phyloP scores from a whole-genome alignment of 129 eudicot genomes.

The Glebionis coronaria region DNA sequence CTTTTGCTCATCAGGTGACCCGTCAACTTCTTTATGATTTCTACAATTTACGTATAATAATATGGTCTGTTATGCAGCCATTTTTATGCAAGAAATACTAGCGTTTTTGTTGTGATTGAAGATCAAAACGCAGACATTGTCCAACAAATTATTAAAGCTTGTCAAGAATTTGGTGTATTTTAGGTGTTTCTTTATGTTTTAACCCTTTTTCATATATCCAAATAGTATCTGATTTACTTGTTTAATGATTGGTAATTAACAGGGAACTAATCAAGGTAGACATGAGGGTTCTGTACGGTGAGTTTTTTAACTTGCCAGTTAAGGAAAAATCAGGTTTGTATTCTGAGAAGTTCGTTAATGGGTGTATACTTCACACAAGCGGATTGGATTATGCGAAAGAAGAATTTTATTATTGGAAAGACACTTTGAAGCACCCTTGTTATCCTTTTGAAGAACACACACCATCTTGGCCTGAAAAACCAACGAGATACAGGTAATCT shows the following conservation, averaged over 20 bases:
- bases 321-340: constrained; percentile 31
- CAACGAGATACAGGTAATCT: constrained; percentile 28
- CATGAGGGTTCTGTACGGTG: constrained; percentile 37
- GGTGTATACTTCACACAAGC: constrained; percentile 34
- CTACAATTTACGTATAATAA: constrained; percentile 7
- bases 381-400: constrained; percentile 29
- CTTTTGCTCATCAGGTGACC: constrained; percentile 12
- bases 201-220: too few relatives aligned
- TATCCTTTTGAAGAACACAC: too few relatives aligned
- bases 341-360: constrained; percentile 20
- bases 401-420: constrained; percentile 31
- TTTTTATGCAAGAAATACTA: constrained; percentile 43
- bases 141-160: constrained; percentile 36
- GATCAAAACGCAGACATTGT: constrained; percentile 20
- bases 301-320: constrained; percentile 37
- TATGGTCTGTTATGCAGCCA: constrained; percentile 52
- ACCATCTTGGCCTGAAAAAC: constrained; percentile 46
- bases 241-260: too few relatives aligned
- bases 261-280: too few relatives aligned
- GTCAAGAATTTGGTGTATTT: constrained; percentile 44
- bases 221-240: too few relatives aligned
- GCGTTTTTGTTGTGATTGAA: constrained; percentile 30
- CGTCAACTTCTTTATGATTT: constrained; percentile 16
- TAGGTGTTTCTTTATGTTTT: constrained; percentile 34
- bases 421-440: too few relatives aligned